Evolutionary conservation across 1,139 yeast genomes (phyloP).

Genomic region (Diutina siamensis): DNA sequence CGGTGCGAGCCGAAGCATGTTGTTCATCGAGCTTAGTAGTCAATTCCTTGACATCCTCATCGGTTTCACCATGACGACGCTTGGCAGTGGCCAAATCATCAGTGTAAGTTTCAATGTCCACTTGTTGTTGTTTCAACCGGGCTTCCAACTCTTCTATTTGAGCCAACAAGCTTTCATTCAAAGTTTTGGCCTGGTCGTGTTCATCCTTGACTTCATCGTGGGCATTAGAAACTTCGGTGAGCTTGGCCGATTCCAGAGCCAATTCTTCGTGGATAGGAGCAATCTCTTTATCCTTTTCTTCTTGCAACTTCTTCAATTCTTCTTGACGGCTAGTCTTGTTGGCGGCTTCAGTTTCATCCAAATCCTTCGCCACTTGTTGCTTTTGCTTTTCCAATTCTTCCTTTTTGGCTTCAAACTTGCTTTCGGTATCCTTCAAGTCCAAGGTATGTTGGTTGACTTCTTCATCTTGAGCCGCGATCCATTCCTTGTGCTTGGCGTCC

Average conservation of each 20-base stretch:
- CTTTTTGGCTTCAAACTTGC: slow-evolving; percentile 23
- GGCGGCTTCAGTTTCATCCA: slow-evolving; percentile 31
- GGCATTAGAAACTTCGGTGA: slow-evolving; percentile 28
- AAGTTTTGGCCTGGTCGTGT: slow-evolving; percentile 21
- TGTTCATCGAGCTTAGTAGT: slow-evolving; percentile 1
- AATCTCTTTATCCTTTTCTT: slow-evolving; percentile 31
- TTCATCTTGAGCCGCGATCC: slow-evolving; percentile 26
- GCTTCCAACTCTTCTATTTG: slow-evolving; percentile 26
- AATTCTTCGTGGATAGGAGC: slow-evolving; percentile 33
- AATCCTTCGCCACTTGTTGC: slow-evolving; percentile 29
- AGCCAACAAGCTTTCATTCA: slow-evolving; percentile 23
- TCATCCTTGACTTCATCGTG: slow-evolving; percentile 26
- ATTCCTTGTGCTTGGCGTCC: slow-evolving; percentile 27
- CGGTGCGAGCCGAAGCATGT: background rate
- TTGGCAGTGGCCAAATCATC: slow-evolving; percentile 6
- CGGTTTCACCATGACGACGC: background rate
- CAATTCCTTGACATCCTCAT: slow-evolving; percentile 7
- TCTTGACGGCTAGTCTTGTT: slow-evolving; percentile 27
- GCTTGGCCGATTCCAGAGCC: slow-evolving; percentile 25
- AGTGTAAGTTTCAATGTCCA: slow-evolving; percentile 22
- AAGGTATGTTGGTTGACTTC: slow-evolving; percentile 26
- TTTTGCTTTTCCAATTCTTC: slow-evolving; percentile 28
- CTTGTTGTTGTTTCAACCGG: slow-evolving; percentile 25
- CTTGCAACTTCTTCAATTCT: slow-evolving; percentile 36
- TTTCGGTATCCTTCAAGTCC: slow-evolving; percentile 25